These are phyloP conservation scores for Limnomonas spitsbergensis DNA, from an alignment of 139 green algal genomes.

Conservation along the genomic window DNA sequence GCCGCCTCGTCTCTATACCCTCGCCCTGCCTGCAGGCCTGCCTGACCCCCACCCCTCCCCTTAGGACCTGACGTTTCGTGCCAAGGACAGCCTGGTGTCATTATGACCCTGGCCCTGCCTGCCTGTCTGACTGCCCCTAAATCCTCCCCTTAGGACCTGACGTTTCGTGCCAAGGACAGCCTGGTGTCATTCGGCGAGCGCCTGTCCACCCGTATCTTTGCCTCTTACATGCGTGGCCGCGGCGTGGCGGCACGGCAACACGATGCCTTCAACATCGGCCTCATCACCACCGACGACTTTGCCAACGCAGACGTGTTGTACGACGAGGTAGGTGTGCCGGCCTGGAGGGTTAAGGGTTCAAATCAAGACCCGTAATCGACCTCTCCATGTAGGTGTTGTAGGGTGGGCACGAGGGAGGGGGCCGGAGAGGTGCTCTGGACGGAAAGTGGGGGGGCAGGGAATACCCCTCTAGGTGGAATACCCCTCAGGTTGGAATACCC, in stretches of 20 bases:
- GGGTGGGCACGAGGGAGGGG: too few species aligned
- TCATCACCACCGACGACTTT: constrained; percentile 93
- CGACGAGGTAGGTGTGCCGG: constrained; percentile 9
- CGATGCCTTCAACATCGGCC: constrained; percentile 84
- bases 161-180: constrained; percentile 79
- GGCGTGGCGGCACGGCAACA: constrained; percentile 52
- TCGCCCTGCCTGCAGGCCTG: too few species aligned
- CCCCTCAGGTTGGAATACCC: too few species aligned
- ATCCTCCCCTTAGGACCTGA: too few species aligned
- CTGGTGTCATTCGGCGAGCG: constrained; percentile 98
- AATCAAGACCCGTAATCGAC: too few species aligned
- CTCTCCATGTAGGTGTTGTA: too few species aligned
- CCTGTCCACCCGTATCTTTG: constrained; percentile 93
- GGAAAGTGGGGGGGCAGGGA: too few species aligned
- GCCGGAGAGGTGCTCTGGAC: background rate
- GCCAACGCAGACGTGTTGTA: constrained; percentile 64
- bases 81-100: constrained; percentile 91
- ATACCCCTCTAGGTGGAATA: too few species aligned
- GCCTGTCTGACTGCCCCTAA: too few species aligned
- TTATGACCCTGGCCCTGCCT: too few species aligned
- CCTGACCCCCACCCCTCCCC: too few species aligned
- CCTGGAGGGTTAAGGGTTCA: too few species aligned
- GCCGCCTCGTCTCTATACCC: constrained; percentile 94
- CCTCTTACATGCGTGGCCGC: constrained; percentile 45
- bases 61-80: constrained; percentile 87